Percentiles rank a stretch among this genome's conserved stretches.
Evolutionary conservation across 148 eudicot genomes (phyloP).

Genomic region (Amaranthus hypochondriacus): DNA sequence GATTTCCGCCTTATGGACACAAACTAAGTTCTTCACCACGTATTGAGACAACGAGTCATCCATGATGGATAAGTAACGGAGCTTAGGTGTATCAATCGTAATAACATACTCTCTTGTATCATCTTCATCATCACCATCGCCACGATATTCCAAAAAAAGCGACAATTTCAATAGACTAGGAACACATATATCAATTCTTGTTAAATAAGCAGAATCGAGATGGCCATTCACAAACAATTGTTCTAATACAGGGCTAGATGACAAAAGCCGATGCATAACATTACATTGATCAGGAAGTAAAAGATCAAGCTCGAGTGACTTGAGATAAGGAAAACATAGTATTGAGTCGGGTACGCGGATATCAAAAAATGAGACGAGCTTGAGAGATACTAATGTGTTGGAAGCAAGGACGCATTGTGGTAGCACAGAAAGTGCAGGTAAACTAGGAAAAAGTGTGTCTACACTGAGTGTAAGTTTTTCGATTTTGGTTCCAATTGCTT

Average conservation of each 20-base stretch:
- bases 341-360: not conserved
- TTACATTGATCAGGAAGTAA: not conserved
- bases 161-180: conserved; percentile 4
- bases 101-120: not conserved
- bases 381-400: conserved; percentile 5
- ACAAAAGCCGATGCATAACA: conserved; percentile 7
- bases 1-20: not conserved
- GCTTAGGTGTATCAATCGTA: not conserved
- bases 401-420: not conserved
- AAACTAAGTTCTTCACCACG: not conserved
- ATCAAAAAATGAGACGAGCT: conserved; percentile 8
- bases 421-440: conserved; percentile 4
- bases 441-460: not conserved
- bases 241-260: conserved; percentile 6
- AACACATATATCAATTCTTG: not conserved
- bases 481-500: not conserved
- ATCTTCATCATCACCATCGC: not conserved
- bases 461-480: not conserved
- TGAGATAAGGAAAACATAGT: conserved; percentile 11
- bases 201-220: not conserved
- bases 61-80: not conserved
- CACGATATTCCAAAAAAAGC: not conserved
- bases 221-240: not conserved
- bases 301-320: not conserved
- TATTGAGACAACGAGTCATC: not conserved